A percentile compares a stretch with the other conserved stretches of the same genome.
Evolutionary conservation across 2,329 filamentous ascomycete genomes (phyloP).

Genomic region (Geosmithia morbida): DNA sequence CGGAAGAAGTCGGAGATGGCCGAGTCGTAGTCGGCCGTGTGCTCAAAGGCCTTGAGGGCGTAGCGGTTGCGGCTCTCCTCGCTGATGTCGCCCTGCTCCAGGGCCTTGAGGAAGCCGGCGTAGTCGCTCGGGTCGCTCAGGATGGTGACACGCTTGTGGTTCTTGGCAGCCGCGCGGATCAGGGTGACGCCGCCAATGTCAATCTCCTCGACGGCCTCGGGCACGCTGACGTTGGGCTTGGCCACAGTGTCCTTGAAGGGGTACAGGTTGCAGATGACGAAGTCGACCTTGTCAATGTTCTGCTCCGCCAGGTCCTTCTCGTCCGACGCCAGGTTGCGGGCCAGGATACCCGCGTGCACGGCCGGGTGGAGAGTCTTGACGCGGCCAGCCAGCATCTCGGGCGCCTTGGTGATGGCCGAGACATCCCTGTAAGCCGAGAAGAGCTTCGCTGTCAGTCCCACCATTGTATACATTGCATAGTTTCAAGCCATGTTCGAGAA

Average conservation of each 20-base stretch:
- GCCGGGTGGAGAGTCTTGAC: constrained; percentile 93
- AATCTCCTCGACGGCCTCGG: constrained; percentile 96
- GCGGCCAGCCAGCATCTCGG: constrained; percentile 83
- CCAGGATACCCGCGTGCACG: constrained; percentile 81
- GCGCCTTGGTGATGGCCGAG: constrained; percentile 90
- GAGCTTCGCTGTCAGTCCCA: background rate
- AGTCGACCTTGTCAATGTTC: constrained; percentile 91
- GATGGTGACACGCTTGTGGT: constrained; percentile 90
- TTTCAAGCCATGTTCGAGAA: no score
- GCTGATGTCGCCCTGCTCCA: constrained; percentile 74
- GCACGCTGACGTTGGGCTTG: constrained; percentile 92
- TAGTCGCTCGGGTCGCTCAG: constrained; percentile 92
- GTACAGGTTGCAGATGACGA: constrained; percentile 95
- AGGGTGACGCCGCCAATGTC: constrained; percentile 97
- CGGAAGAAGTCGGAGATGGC: constrained; percentile 96
- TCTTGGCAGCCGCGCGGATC: constrained; percentile 93
- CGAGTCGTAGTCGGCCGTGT: constrained; percentile 91
- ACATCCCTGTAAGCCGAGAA: constrained; percentile 53
- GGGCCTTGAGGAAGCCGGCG: constrained; percentile 80
- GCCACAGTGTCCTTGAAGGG: constrained; percentile 98
- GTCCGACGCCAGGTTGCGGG: constrained; percentile 85
- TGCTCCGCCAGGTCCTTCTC: constrained; percentile 93
- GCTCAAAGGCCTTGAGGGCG: constrained; percentile 94
- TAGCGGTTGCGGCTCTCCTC: constrained; percentile 77
- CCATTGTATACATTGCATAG: no score